Conservation (phyloP, 768 basidiomycete species). For the Suillus alpinus region DNA sequence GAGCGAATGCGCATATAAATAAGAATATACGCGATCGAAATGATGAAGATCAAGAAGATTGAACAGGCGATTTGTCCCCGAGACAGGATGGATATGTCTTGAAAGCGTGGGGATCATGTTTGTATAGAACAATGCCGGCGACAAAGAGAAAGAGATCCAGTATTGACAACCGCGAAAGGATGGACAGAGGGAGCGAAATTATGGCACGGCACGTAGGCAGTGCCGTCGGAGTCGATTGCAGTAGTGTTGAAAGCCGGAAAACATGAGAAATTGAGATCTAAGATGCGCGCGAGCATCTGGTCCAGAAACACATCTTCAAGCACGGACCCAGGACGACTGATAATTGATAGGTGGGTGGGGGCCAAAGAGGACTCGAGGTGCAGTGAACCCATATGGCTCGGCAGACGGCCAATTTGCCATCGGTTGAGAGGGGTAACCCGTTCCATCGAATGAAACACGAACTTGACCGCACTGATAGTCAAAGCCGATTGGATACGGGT, state of each 20-base stretch:
- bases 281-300: constrained; percentile 12
- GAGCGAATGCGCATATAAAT: constrained; percentile 27
- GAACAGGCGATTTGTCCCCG: constrained; percentile 37
- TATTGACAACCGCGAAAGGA: constrained; percentile 36
- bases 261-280: constrained; percentile 27
- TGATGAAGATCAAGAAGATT: constrained; percentile 21
- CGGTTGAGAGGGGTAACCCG: constrained; percentile 33
- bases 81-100: constrained; percentile 71
- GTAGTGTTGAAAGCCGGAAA: constrained; percentile 23
- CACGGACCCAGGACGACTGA: constrained; percentile 50
- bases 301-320: constrained; percentile 31
- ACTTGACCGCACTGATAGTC: constrained; percentile 51
- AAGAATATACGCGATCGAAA: constrained; percentile 26
- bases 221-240: constrained; percentile 30
- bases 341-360: constrained; percentile 42
- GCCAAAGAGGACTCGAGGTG: constrained; percentile 42
- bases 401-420: constrained; percentile 44
- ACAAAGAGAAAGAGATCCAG: constrained; percentile 26
- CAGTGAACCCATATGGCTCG: constrained; percentile 39
- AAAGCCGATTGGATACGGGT: constrained; percentile 57
- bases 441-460: constrained; percentile 42
- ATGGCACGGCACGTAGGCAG: constrained; percentile 34
- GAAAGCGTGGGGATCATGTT: constrained; percentile 28
- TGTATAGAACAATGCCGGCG: constrained; percentile 20
- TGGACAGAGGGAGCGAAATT: constrained; percentile 40